A percentile compares a stretch with the other conserved stretches of the same genome.
These are phyloP conservation scores for Tetraselmis chui DNA, from an alignment of 139 green algal genomes.

Conservation along the genomic window DNA sequence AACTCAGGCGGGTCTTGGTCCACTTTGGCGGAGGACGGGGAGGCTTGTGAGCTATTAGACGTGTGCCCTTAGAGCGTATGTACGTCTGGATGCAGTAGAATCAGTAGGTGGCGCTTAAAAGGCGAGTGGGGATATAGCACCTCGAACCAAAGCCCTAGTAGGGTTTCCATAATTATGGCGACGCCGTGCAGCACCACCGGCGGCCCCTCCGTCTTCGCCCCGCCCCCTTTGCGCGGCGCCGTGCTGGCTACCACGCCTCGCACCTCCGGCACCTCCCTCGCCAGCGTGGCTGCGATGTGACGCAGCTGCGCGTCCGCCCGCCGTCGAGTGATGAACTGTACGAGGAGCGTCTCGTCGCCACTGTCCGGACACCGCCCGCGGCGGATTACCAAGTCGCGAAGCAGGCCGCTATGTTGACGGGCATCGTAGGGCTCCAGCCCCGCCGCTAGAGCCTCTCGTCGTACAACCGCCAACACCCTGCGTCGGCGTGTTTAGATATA, in stretches of 20 bases:
- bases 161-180: conserved; percentile 31
- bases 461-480: conserved; percentile 1
- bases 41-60: too few relatives aligned
- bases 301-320: neutral
- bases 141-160: conserved; percentile 58
- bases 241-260: conserved; percentile 44
- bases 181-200: conserved; percentile 22
- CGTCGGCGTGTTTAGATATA: too few relatives aligned
- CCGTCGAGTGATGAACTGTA: conserved; percentile 14
- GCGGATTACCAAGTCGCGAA: conserved; percentile 40
- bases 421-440: conserved; percentile 30
- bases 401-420: conserved; percentile 5
- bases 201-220: conserved; percentile 4
- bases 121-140: too few relatives aligned
- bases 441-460: neutral
- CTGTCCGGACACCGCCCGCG: conserved; percentile 7
- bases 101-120: too few relatives aligned
- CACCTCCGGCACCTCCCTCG: conserved; percentile 16
- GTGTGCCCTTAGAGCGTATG: too few relatives aligned
- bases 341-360: conserved; percentile 2
- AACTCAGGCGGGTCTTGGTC: too few relatives aligned
- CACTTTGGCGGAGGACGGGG: too few relatives aligned
- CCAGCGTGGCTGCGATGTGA: conserved; percentile 22
- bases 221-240: neutral
- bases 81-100: too few relatives aligned